phyloP scores from a whole-genome alignment of 768 basidiomycete genomes.

The Sporobolomyces phaffii region DNA sequence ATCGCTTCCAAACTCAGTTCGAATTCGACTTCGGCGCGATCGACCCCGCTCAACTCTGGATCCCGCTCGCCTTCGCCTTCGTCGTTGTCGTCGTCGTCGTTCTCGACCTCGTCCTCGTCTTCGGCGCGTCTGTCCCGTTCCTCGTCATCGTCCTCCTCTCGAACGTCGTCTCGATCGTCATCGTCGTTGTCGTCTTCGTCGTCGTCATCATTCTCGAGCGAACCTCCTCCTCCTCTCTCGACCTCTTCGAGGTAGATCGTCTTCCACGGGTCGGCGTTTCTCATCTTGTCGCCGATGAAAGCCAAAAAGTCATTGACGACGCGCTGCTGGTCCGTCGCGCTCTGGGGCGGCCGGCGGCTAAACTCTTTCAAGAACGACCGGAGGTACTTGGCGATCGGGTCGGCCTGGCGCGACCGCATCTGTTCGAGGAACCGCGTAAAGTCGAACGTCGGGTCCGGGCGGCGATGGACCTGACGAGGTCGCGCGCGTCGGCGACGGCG shows the following conservation, averaged over 20 bases:
- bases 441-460: slow-evolving; percentile 56
- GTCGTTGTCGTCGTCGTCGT: slow-evolving; percentile 49
- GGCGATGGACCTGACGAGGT: too few species aligned
- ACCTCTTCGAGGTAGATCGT: slow-evolving; percentile 9
- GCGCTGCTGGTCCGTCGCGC: slow-evolving; percentile 83
- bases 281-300: slow-evolving; percentile 89
- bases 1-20: slow-evolving; percentile 97
- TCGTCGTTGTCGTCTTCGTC: not conserved
- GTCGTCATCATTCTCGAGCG: slow-evolving; percentile 35
- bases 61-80: not conserved
- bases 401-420: slow-evolving; percentile 78
- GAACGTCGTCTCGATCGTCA: not conserved
- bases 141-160: not conserved
- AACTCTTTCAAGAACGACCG: slow-evolving; percentile 96
- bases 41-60: not conserved
- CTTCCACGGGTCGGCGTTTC: slow-evolving; percentile 60
- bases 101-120: not conserved
- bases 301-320: slow-evolving; percentile 88
- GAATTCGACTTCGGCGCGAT: slow-evolving; percentile 71
- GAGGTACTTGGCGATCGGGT: slow-evolving; percentile 89
- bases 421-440: slow-evolving; percentile 93
- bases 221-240: slow-evolving; percentile 52
- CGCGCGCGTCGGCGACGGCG: too few species aligned
- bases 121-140: not conserved
- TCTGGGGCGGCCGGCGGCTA: slow-evolving; percentile 37